Evolutionary conservation across 1,284 basidiomycete species (phyloP), one percentile per base, ranked within the genome.

Genomic region (Athelia sp.): DNA sequence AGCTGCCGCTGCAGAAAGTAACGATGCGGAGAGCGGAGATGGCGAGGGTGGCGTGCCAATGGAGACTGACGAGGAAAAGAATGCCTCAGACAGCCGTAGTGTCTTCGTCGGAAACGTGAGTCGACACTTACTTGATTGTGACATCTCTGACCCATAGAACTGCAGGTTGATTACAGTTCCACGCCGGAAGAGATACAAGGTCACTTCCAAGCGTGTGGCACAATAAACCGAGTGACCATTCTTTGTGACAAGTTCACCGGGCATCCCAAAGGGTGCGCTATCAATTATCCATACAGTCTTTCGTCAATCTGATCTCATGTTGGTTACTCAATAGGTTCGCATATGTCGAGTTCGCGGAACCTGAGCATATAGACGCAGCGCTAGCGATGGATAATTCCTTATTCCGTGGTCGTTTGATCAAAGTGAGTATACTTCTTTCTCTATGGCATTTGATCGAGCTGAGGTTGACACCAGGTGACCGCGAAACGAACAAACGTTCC

Each of bases 191-290:
- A 99, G 67, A 94, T 99, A 50, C 97, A 99, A 71, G 85, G 81
- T 40, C 97, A 99, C 68, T 99, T 99, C 74, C 90, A 94, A 64
- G 87, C 94, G 22, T 98, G 95, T 65, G 97, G 97, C 4, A 95
- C 91, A 18, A 99, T 99, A 69, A 99, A 99, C 74, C 84, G 97
- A 59, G 94, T 99, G 46, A 99, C 97, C 0, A 99, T 99, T 62
- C 82, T 99, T 22, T 99, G 97, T 69, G 97, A 99, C 79, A 99
- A 99, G 74, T 99, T 98, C 69, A 98, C 96, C 15, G 97, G 97
- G 42, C 96, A 98, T 75, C 96, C 97, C 36, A 99, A 98, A 83
- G 97, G 96, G 92, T 95, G 58, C 54, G 84, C 72, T n/a, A 9
- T 44, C 15, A 4, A 22, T 22, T 24, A 18, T n/a, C 47, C 32